These are phyloP conservation scores for Xylaria sp. DNA, from an alignment of 2,329 filamentous ascomycete species.

Conservation along the genomic window DNA sequence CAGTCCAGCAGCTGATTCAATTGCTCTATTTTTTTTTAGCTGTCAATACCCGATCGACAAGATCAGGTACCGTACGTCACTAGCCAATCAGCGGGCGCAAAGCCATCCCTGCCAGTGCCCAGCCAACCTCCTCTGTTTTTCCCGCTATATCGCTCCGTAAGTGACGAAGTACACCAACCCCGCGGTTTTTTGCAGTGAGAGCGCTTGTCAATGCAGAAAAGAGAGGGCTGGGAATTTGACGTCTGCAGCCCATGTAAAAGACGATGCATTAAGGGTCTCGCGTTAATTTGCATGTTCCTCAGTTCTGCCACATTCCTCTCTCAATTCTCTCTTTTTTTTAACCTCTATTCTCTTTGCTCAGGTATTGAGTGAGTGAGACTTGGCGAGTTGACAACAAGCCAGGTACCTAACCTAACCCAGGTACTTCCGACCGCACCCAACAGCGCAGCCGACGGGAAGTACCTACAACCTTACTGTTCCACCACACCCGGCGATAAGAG, in stretches of 20 bases:
- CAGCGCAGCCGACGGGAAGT: neutral
- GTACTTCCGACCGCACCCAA: constrained; percentile 10
- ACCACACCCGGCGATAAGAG: constrained; percentile 29
- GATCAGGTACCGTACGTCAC: constrained; percentile 28
- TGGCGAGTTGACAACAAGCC: constrained; percentile 11
- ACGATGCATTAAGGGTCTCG: constrained; percentile 44
- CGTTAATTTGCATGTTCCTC: constrained; percentile 30
- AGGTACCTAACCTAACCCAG: neutral
- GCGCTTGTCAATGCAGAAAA: constrained; percentile 39
- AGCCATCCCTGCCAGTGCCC: constrained; percentile 38
- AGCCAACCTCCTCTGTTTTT: constrained; percentile 47
- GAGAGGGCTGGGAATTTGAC: constrained; percentile 45
- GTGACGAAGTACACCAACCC: constrained; percentile 44
- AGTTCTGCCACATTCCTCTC: constrained; percentile 31
- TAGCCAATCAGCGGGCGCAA: constrained; percentile 22
- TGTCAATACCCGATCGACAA: constrained; percentile 19
- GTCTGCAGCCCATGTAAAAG: constrained; percentile 40
- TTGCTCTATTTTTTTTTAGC: constrained; percentile 23
- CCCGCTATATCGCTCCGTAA: constrained; percentile 30
- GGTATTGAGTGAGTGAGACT: constrained; percentile 2
- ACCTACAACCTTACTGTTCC: constrained; percentile 12
- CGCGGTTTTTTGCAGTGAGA: constrained; percentile 45
- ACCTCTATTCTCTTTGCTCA: constrained; percentile 8
- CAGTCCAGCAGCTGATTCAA: constrained; percentile 21
- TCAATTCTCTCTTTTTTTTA: constrained; percentile 27